A percentile compares a stretch with the other conserved stretches of the same genome.
These are phyloP conservation scores for Aspergillus ochraceoroseus DNA, from an alignment of 2,329 filamentous ascomycete species.

Conservation along the genomic window DNA sequence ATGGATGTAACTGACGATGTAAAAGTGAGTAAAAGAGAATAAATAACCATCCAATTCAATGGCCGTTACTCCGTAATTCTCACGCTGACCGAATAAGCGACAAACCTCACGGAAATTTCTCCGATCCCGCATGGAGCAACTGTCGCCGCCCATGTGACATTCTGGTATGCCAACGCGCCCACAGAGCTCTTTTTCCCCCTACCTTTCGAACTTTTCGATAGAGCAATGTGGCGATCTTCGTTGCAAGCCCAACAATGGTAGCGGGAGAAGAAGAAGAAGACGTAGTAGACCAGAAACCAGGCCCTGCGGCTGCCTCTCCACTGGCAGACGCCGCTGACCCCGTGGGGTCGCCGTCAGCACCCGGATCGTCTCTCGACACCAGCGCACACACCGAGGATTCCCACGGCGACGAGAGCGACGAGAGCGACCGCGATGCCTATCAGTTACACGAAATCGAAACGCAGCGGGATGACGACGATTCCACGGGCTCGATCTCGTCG, in stretches of 20 bases:
- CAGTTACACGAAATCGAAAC: conserved; percentile 33
- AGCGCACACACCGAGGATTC: not conserved
- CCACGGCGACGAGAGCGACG: conserved; percentile 3
- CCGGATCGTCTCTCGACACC: conserved; percentile 1
- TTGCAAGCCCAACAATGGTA: not conserved
- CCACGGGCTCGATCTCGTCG: conserved; percentile 31
- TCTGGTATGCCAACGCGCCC: not conserved
- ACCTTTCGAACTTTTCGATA: not conserved
- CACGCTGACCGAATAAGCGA: no score
- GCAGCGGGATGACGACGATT: conserved; percentile 26
- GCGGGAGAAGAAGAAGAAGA: not conserved
- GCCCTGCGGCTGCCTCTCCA: no score
- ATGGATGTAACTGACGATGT: no score
- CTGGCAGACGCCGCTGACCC: no score
- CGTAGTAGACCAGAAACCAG: not conserved
- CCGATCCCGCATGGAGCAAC: no score
- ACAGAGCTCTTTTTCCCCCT: no score
- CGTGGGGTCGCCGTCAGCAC: conserved; percentile 3
- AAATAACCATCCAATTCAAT: no score
- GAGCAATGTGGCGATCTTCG: not conserved
- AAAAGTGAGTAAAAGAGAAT: no score
- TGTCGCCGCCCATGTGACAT: no score
- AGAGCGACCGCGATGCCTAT: conserved; percentile 20
- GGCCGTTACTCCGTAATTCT: no score
- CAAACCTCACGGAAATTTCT: no score